These are phyloP conservation scores for Ophiobolus disseminans DNA, from an alignment of 2,329 filamentous ascomycete species.

Conservation along the genomic window DNA sequence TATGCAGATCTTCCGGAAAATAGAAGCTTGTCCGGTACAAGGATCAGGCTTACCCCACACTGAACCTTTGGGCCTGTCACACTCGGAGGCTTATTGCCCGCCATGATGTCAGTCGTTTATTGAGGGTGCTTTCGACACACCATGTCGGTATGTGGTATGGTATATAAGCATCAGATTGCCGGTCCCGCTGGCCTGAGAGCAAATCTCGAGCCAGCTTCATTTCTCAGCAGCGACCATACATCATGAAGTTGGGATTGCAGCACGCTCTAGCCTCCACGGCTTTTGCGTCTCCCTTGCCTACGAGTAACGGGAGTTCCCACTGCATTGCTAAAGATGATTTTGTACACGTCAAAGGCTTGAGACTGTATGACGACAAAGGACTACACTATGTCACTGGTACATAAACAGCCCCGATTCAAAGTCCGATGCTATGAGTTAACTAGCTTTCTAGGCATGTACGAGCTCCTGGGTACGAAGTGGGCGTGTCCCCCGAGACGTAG, in stretches of 20 bases:
- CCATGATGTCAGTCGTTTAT: constrained; percentile 19
- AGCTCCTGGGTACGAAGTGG: no score
- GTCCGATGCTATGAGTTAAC: background rate
- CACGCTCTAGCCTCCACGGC: constrained; percentile 21
- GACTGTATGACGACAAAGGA: constrained; percentile 44
- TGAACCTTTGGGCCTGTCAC: constrained; percentile 16
- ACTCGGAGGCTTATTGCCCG: constrained; percentile 12
- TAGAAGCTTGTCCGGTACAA: constrained; percentile 2
- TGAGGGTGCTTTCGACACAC: constrained; percentile 1
- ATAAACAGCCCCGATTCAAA: no score
- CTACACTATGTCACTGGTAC: constrained; percentile 47
- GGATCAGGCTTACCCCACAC: constrained; percentile 16
- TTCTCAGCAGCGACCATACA: background rate
- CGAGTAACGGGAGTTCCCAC: constrained; percentile 9
- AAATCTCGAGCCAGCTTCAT: background rate
- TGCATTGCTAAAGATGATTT: constrained; percentile 43
- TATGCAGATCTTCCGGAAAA: constrained; percentile 7
- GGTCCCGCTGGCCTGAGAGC: background rate
- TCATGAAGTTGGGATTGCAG: constrained; percentile 20
- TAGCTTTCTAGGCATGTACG: no score
- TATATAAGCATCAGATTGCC: constrained; percentile 14
- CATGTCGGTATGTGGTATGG: constrained; percentile 3
- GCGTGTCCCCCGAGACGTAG: no score
- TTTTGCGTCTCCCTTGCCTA: constrained; percentile 12
- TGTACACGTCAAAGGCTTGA: constrained; percentile 43